Evolutionary conservation across 1,284 basidiomycete genomes (phyloP), one percentile per base, ranked within the genome.

Genomic region (Agaricales sp.): DNA sequence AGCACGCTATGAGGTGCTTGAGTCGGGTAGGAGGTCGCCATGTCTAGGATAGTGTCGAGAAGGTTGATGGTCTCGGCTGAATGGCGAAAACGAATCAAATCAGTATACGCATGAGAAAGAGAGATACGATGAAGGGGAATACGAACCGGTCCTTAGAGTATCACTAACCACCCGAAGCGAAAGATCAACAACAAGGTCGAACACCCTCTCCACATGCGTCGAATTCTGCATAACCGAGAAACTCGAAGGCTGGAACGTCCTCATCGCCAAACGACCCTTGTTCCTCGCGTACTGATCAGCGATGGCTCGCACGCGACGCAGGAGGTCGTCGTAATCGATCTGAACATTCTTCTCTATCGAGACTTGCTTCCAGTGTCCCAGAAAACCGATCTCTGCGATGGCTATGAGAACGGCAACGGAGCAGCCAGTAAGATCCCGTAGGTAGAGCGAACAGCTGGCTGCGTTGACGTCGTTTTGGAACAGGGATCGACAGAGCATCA

Each of bases 301-400:
- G 55, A 90, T 83, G 3, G 61, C 61, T 30, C 57, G 53, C 0
- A 76, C 80, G 45, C 69, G 71, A 52, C 61, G 62, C 47, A 85
- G 73, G 47, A 90, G 75, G 43, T 75, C 70, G 1, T 71, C 72
- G 26, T 80, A 61, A 62, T 75, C 80, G 18, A 87, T 73, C 38
- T 57, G 59, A 44, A 73, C 78, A 18, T 8, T n/a, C 16, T 52
- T 54, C 0, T 43, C 53, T 52, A 55, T 55, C 52, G 71, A 64
- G 2, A 49, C 49, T 26, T 70, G 68, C 65, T 87, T 87, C 85
- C 83, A 89, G 51, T 59, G 61, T 24, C 79, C 72, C 11, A 91
- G 72, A n/a, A 66, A 67, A 4, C 80, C 77, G 14, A 78, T 82
- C 66, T 88, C 79, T 3, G 24, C 24, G 8, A 45, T 16, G 14